A percentile compares a stretch with the other conserved stretches of the same genome.
Conservation (phyloP, 1,284 basidiomycete species). For the Boletellus deceptivus region DNA sequence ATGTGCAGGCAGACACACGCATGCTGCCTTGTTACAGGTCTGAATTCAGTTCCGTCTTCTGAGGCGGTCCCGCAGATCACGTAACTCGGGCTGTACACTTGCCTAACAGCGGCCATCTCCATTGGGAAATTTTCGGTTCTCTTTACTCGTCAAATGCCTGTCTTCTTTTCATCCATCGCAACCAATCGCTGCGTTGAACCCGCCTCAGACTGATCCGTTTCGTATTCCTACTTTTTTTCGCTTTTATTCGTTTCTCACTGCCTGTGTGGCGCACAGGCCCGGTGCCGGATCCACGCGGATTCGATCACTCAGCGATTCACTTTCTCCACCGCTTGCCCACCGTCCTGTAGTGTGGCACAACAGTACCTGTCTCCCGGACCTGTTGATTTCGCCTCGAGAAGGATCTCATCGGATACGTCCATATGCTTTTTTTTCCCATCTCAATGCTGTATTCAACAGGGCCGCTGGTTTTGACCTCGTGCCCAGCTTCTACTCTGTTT, state of each 20-base stretch:
- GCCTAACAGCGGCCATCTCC: slow-evolving; percentile 21
- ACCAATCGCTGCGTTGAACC: slow-evolving; percentile 13
- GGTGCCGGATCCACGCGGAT: slow-evolving; percentile 26
- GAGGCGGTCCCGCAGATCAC: slow-evolving; percentile 29
- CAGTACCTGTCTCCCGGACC: slow-evolving; percentile 4
- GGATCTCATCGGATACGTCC: slow-evolving; percentile 12
- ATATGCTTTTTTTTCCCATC: slow-evolving; percentile 22
- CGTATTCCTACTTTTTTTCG: slow-evolving; percentile 8
- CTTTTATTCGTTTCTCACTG: slow-evolving; percentile 11
- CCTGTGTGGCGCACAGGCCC: slow-evolving; percentile 16
- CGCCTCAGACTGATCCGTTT: neutral
- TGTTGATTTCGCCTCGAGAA: slow-evolving; percentile 15
- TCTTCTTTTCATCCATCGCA: slow-evolving; percentile 20
- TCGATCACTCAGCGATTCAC: slow-evolving; percentile 29
- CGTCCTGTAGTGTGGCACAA: slow-evolving; percentile 5
- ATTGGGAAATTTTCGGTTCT: slow-evolving; percentile 21
- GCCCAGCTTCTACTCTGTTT: slow-evolving; percentile 39
- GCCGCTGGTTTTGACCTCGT: slow-evolving; percentile 36
- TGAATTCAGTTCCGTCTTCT: slow-evolving; percentile 16
- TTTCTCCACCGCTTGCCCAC: slow-evolving; percentile 1
- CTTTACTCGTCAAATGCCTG: slow-evolving; percentile 7
- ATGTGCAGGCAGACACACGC: neutral
- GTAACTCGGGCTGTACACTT: slow-evolving; percentile 26
- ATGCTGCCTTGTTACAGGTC: neutral
- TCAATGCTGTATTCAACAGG: slow-evolving; percentile 27